Evolutionary conservation across 1,139 yeast species (phyloP).

Genomic region (Yamadazyma pseudoaaseri): DNA sequence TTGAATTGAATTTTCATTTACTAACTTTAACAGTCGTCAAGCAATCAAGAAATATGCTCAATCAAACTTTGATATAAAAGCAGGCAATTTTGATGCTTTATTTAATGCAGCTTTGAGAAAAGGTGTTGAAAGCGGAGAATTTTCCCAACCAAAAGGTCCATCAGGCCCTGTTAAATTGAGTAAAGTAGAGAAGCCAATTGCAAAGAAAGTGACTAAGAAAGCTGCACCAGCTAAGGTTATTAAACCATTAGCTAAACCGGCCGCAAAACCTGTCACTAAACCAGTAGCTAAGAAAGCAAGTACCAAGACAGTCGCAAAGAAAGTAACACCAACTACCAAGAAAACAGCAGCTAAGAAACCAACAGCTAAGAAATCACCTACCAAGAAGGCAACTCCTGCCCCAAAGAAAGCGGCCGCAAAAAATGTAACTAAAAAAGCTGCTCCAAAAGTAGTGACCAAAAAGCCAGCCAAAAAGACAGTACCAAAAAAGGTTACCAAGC

Average conservation of each 20-base stretch:
- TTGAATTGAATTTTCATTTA: slow-evolving; percentile 1
- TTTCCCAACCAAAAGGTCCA: slow-evolving; percentile 86
- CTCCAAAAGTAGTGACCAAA: slow-evolving; percentile 9
- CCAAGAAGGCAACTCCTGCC: slow-evolving; percentile 5
- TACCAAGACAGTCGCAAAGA: slow-evolving; percentile 10
- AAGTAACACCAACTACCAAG: slow-evolving; percentile 13
- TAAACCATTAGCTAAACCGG: slow-evolving; percentile 3
- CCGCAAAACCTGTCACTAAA: slow-evolving; percentile 17
- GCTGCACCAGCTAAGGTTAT: slow-evolving; percentile 11
- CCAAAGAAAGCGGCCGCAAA: slow-evolving; percentile 9
- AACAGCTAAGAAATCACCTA: slow-evolving; percentile 12
- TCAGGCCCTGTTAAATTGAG: slow-evolving; percentile 67
- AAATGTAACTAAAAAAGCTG: slow-evolving; percentile 16
- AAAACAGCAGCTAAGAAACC: slow-evolving; percentile 19
- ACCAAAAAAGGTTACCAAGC: slow-evolving; percentile 7
- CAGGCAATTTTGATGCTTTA: slow-evolving; percentile 67
- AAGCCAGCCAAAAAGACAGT: slow-evolving; percentile 7
- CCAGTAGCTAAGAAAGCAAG: slow-evolving; percentile 10
- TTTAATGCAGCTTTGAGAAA: slow-evolving; percentile 79
- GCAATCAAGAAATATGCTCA: slow-evolving; percentile 73
- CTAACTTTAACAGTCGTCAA: slow-evolving; percentile 51
- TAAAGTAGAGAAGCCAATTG: slow-evolving; percentile 18
- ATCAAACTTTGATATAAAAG: slow-evolving; percentile 57
- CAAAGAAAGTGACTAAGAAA: slow-evolving; percentile 19
- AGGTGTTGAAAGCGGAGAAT: slow-evolving; percentile 76